Conservation (phyloP, 768 basidiomycete genomes). For the Serendipita sp. region DNA sequence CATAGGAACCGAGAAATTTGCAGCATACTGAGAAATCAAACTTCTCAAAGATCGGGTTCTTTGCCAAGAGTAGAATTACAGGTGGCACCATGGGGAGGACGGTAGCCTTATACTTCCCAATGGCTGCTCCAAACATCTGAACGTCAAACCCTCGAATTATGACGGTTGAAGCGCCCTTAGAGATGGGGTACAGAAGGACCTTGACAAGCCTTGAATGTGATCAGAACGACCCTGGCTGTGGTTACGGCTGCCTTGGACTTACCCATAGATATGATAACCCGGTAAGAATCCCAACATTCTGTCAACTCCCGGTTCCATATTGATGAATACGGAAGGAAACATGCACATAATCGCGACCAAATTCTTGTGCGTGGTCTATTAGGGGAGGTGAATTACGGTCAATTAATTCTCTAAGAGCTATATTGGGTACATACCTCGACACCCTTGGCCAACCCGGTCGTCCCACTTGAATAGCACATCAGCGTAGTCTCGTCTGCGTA, state of each 20-base stretch:
- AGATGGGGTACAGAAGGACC: constrained; percentile 43
- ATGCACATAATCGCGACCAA: constrained; percentile 43
- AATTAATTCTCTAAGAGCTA: not conserved
- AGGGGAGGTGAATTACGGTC: not conserved
- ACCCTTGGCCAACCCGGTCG: constrained; percentile 66
- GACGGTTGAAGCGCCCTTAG: constrained; percentile 33
- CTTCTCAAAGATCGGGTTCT: constrained; percentile 32
- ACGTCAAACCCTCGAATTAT: constrained; percentile 62
- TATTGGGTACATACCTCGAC: constrained; percentile 23
- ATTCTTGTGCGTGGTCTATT: constrained; percentile 31
- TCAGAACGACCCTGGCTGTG: not conserved
- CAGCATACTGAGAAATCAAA: constrained; percentile 25
- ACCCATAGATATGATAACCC: constrained; percentile 18
- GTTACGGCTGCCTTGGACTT: not conserved
- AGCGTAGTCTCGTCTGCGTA: constrained; percentile 42
- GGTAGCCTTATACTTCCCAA: constrained; percentile 51
- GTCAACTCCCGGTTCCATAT: constrained; percentile 27
- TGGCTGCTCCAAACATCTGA: constrained; percentile 41
- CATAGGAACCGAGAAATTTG: not conserved
- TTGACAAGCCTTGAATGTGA: constrained; percentile 31
- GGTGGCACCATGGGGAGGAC: constrained; percentile 57
- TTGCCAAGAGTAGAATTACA: constrained; percentile 58
- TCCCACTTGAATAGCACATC: constrained; percentile 52
- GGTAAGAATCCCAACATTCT: constrained; percentile 50
- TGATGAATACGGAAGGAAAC: constrained; percentile 29